Conservation (phyloP, 495 filamentous ascomycete species). For the Acidiella bohemica region DNA sequence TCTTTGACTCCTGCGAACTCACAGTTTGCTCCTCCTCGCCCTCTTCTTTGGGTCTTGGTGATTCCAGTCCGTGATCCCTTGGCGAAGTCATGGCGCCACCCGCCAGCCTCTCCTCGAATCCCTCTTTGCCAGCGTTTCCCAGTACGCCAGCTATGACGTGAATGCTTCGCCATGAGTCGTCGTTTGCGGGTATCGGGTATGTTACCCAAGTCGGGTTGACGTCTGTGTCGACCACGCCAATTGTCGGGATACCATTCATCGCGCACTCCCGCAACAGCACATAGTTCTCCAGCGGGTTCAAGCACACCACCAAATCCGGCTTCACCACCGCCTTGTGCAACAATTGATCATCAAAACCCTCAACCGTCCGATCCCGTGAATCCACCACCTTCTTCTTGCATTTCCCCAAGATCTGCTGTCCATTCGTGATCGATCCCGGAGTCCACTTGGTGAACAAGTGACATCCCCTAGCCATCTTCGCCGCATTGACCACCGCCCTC, state of each 20-base stretch:
- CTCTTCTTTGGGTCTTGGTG: too few relatives aligned
- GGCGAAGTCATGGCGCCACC: not conserved
- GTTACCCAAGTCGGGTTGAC: constrained; percentile 87
- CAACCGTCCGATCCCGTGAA: constrained; percentile 51
- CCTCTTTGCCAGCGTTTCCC: constrained; percentile 69
- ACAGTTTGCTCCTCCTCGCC: constrained; percentile 4
- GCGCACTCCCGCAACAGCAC: constrained; percentile 82
- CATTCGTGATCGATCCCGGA: constrained; percentile 85
- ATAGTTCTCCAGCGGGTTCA: constrained; percentile 89
- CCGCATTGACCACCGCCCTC: constrained; percentile 63
- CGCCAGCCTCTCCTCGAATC: constrained; percentile 44
- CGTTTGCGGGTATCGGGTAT: constrained; percentile 92
- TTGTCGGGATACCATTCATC: constrained; percentile 75
- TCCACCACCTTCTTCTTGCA: constrained; percentile 58
- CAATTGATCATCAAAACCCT: constrained; percentile 48
- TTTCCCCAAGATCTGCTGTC: constrained; percentile 63
- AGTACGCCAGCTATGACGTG: constrained; percentile 74
- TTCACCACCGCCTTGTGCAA: constrained; percentile 49
- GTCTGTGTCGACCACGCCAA: constrained; percentile 90
- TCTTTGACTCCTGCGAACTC: not conserved
- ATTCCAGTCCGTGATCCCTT: constrained; percentile 8
- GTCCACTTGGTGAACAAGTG: constrained; percentile 93
- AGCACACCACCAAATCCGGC: constrained; percentile 81
- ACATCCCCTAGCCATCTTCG: constrained; percentile 60
- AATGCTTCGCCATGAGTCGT: constrained; percentile 75